Evolutionary conservation across 2,329 filamentous ascomycete genomes (phyloP), one percentile per base, ranked within the genome.

Genomic region (Colletotrichum godetiae): DNA sequence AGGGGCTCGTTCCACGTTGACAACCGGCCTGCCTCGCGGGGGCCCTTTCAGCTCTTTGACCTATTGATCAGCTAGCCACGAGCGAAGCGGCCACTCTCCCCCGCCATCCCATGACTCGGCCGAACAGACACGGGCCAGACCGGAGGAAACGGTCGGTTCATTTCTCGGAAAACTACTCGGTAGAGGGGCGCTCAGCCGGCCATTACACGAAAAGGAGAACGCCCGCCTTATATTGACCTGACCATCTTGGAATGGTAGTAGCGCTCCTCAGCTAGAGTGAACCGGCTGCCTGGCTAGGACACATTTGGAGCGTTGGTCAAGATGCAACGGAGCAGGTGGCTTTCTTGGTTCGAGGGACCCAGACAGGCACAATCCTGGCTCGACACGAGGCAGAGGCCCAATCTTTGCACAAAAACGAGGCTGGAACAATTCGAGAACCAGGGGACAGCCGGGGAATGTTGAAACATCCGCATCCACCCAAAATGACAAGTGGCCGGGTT

Each of bases 401-500:
- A 27, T 13, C 56, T 42, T 37, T 29, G 37, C 53, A 42, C 24
- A 22, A 27, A 46, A 56, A 64, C 42, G 46, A 68, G 57, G 68
- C 64, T 63, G 64, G 68, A 62, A 37, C 37, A 29, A 58, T 61
- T 67, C 68, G 55, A 67, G 68, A 66, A 60, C 64, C 68, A 65
- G 55, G 66, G 60, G 57, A 70, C 53, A 57, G 33, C 67, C 24
- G 70, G 67, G 67, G 67, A 57, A 52, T 13, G 60, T 65, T 70
- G 70, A 70, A 73, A 73, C 70, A 65, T 52, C 27, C 46, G 67
- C 70, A 65, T 33, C 59, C 55, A 64, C 55, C 46, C 55, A 46
- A 73, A 55, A 60, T 60, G 66, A 60, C 59, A 73, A 60, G 42
- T 58, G 55, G 55, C 70, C 70, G 42, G 70, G 70, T 31, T 73